Base-by-base conservation (phyloP, 139 green algal species). In the Picochlorum costavermella region DNA sequence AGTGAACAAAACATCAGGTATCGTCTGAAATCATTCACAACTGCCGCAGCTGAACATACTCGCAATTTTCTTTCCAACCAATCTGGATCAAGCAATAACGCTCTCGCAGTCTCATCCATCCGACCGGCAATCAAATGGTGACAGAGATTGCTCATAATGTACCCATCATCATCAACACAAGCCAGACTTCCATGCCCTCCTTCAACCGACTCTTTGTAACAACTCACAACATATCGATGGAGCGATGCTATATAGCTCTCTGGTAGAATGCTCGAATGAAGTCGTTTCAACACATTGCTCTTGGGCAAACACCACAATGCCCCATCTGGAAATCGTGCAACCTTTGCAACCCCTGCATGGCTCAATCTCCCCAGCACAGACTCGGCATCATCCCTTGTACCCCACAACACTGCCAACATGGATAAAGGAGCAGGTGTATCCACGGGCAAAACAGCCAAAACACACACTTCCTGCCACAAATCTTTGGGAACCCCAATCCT, bases 51-150 rank as follows among this genome's bases (percentile, higher is more conserved):
- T 14, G 84, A 84, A 51, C 86, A 89, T 25, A 70, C 73, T 55
- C 79, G 74, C 70, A 95, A 77, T 76, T 93, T 93, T 31, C 63
- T 59, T 57, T 89, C 82, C 73, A 94, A 75, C 86, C 86, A 94
- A 31, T 45, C 49, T 2, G 85, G 79, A 50, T 84, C 73, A 13
- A 69, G 65, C 28, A 94, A 71, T 72, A 94, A 70, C 20, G 12
- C 50, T 16, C 73, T 61, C 36, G 81, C 67, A 17, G n/a, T 20
- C 1, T 60, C 45, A 45, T 78, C 33, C 44, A 65, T 65, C 30
- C 69, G 71, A 6, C 72, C 79, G 0, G 64, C 72, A 28, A 84
- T 49, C 26, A 91, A 59, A 73, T 94, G 86, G 69, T 92, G 76
- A 4, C 75, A 77, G 23, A 89, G 33, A 23, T 81, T 82, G 56